phyloP scores from a whole-genome alignment of 768 basidiomycete genomes.

The Russula earlei region DNA sequence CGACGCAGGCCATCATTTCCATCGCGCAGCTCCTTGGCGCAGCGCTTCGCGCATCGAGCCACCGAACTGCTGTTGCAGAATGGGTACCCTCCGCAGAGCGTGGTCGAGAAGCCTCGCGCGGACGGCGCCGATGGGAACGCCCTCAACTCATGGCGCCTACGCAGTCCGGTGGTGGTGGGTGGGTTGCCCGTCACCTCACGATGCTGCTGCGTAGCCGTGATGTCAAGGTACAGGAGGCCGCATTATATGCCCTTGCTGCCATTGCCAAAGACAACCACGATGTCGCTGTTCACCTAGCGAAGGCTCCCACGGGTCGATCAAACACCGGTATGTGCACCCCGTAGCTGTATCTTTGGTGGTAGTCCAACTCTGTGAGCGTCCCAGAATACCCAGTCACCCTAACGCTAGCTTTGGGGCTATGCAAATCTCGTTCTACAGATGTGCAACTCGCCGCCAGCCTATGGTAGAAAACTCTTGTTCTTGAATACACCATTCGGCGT shows the following conservation, averaged over 20 bases:
- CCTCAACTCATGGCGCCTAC: conserved; percentile 34
- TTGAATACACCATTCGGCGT: not conserved
- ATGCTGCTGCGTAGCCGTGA: conserved; percentile 43
- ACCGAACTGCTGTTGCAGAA: conserved; percentile 43
- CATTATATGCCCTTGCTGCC: conserved; percentile 52
- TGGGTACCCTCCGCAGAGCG: conserved; percentile 58
- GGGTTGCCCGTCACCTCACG: conserved; percentile 47
- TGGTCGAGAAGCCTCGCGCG: conserved; percentile 39
- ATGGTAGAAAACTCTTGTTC: conserved; percentile 36
- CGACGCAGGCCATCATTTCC: conserved; percentile 35
- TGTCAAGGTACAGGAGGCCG: conserved; percentile 58
- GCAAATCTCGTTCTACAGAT: conserved; percentile 49
- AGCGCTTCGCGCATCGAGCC: conserved; percentile 38
- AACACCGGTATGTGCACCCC: not conserved
- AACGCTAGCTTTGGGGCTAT: conserved; percentile 37
- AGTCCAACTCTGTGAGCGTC: too few relatives aligned
- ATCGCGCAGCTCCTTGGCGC: conserved; percentile 52
- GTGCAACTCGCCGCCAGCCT: conserved; percentile 63
- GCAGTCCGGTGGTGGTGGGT: conserved; percentile 34
- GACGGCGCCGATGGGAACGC: conserved; percentile 70
- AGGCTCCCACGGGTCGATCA: conserved; percentile 19
- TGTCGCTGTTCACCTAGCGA: conserved; percentile 43
- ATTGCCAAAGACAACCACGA: conserved; percentile 52
- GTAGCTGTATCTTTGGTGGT: not conserved
- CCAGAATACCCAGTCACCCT: conserved; percentile 31